Evolutionary conservation across 306 rosid species (phyloP).

Genomic region (Acacia crassicarpa): DNA sequence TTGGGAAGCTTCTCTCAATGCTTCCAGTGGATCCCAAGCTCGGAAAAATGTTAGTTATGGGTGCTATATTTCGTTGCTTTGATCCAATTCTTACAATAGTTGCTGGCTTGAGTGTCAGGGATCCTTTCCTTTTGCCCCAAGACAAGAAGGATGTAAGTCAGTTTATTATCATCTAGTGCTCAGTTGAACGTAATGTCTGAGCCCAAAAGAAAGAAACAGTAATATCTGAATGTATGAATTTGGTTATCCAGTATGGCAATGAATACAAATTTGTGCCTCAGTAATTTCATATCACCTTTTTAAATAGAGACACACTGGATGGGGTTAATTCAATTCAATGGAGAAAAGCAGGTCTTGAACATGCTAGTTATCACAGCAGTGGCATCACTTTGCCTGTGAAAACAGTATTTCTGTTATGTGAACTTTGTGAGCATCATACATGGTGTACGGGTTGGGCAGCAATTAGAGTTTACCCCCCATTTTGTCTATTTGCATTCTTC

Average conservation of each 20-base stretch:
- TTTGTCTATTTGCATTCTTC: too few relatives aligned
- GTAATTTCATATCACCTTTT: neutral
- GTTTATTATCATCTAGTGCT: constrained; percentile 29
- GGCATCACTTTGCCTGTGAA: neutral
- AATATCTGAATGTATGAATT: constrained; percentile 23
- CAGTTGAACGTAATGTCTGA: neutral
- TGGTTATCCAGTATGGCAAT: constrained; percentile 18
- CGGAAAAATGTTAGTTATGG: constrained; percentile 97
- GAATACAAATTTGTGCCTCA: constrained; percentile 16
- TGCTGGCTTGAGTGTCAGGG: constrained; percentile 94
- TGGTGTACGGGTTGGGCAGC: neutral
- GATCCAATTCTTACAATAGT: constrained; percentile 96
- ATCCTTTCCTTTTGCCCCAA: constrained; percentile 97
- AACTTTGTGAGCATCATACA: constrained; percentile 6
- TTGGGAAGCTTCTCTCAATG: constrained; percentile 85
- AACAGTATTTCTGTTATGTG: neutral
- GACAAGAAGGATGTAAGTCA: constrained; percentile 88
- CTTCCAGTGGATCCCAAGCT: constrained; percentile 98
- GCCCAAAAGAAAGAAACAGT: neutral
- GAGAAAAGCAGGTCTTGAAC: constrained; percentile 1
- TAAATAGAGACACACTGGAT: constrained; percentile 8
- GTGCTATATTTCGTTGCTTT: constrained; percentile 91
- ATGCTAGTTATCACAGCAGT: neutral
- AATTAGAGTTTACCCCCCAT: too few relatives aligned
- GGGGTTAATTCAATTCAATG: neutral